Percentiles rank a stretch among this genome's conserved stretches.
phyloP scores from a whole-genome alignment of 2,329 filamentous ascomycete genomes.

The Chlorencoelia australis region DNA sequence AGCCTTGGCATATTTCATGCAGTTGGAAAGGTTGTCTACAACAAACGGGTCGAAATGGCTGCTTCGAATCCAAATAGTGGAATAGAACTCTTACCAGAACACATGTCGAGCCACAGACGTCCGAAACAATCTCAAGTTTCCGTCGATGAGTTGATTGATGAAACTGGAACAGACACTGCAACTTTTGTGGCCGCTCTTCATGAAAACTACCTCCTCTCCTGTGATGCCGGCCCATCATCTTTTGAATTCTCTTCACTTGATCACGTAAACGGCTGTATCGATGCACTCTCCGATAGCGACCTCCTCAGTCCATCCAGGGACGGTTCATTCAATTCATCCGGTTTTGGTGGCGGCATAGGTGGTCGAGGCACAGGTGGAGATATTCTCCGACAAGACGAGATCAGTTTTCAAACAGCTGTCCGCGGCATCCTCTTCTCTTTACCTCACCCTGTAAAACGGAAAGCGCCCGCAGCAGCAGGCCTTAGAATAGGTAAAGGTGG shows the following conservation, averaged over 20 bases:
- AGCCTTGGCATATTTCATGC: conserved; percentile 93
- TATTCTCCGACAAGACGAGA: conserved; percentile 80
- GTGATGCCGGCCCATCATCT: conserved; percentile 45
- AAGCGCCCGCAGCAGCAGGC: conserved; percentile 30
- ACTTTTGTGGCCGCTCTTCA: conserved; percentile 87
- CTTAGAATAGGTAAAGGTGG: conserved; percentile 30
- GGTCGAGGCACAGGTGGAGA: conserved; percentile 54
- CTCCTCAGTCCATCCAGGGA: conserved; percentile 67
- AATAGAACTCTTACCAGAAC: conserved; percentile 47
- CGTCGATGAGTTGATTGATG: conserved; percentile 74
- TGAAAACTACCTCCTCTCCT: conserved; percentile 88
- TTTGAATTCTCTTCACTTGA: conserved; percentile 57
- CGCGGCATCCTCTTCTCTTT: conserved; percentile 78
- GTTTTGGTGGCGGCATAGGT: conserved; percentile 37
- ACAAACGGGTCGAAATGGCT: conserved; percentile 63
- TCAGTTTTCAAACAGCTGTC: conserved; percentile 84
- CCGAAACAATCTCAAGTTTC: conserved; percentile 54
- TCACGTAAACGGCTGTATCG: conserved; percentile 74
- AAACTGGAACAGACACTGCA: conserved; percentile 82
- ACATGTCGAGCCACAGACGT: conserved; percentile 46
- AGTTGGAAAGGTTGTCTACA: conserved; percentile 91
- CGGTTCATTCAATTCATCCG: conserved; percentile 53
- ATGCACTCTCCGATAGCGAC: conserved; percentile 79
- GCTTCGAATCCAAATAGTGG: conserved; percentile 31
- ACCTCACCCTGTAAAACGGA: conserved; percentile 75